These are phyloP conservation scores for Ophiognomonia clavigignenti-juglandacearum DNA, from an alignment of 2,329 filamentous ascomycete genomes.

Conservation along the genomic window DNA sequence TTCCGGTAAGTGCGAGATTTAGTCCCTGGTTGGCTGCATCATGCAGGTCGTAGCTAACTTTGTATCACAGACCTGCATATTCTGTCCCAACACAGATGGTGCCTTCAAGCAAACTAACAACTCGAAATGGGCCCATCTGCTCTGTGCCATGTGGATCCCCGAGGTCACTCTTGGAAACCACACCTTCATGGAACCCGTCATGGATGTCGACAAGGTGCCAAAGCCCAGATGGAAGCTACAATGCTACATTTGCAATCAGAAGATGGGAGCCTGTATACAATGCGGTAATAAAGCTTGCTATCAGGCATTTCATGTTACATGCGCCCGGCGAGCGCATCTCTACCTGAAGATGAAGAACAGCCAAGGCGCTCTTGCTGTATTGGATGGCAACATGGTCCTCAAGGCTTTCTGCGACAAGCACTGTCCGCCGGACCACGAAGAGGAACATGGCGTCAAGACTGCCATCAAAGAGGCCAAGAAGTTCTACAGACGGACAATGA, in stretches of 20 bases:
- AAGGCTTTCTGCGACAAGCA: conserved; percentile 97
- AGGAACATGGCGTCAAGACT: conserved; percentile 76
- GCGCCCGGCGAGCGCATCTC: conserved; percentile 78
- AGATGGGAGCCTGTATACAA: conserved; percentile 97
- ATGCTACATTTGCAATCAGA: conserved; percentile 96
- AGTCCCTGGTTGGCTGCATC: background rate
- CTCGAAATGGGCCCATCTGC: conserved; percentile 92
- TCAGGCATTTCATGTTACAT: conserved; percentile 95
- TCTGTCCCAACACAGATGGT: conserved; percentile 95
- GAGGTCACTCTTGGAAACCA: conserved; percentile 94
- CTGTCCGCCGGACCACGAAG: conserved; percentile 81
- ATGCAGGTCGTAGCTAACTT: conserved; percentile 7
- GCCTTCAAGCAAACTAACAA: conserved; percentile 98
- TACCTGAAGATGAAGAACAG: conserved; percentile 96
- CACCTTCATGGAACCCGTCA: conserved; percentile 97
- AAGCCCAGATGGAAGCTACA: conserved; percentile 88
- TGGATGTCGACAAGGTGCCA: conserved; percentile 96
- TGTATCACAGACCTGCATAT: conserved; percentile 73
- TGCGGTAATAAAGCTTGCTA: conserved; percentile 98
- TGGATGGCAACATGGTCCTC: conserved; percentile 74
- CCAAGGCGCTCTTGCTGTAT: conserved; percentile 70
- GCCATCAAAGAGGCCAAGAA: conserved; percentile 80
- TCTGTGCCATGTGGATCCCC: conserved; percentile 98
- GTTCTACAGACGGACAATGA: conserved; percentile 87
- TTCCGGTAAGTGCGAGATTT: conserved; percentile 56